Conservation (phyloP, 2,329 filamentous ascomycete species). For the Sporothrix luriei region DNA sequence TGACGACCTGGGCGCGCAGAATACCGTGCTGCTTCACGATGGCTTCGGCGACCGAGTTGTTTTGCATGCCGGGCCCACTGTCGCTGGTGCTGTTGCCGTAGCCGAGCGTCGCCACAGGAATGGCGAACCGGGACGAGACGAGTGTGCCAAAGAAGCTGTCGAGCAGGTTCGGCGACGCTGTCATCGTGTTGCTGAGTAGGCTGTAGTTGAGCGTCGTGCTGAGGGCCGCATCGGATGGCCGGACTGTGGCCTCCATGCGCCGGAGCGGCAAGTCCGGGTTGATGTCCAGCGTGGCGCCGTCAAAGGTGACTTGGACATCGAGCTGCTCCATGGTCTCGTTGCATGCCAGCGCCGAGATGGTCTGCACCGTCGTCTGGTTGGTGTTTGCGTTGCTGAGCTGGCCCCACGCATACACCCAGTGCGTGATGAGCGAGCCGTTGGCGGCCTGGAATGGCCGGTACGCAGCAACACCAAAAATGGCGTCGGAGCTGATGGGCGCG, state of each 20-base stretch:
- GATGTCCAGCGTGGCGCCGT: slow-evolving; percentile 37
- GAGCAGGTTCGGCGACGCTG: slow-evolving; percentile 40
- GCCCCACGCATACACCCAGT: slow-evolving; percentile 46
- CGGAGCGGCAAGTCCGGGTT: slow-evolving; percentile 40
- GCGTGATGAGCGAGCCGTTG: slow-evolving; percentile 30
- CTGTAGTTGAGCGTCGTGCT: slow-evolving; percentile 40
- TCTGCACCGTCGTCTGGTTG: slow-evolving; percentile 39
- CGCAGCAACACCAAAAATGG: slow-evolving; percentile 38
- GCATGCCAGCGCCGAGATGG: slow-evolving; percentile 44
- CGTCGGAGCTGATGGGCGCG: slow-evolving; percentile 29
- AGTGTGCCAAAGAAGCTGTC: slow-evolving; percentile 46
- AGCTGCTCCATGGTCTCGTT: slow-evolving; percentile 43
- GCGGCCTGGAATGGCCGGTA: slow-evolving; percentile 37
- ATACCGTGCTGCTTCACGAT: slow-evolving; percentile 46
- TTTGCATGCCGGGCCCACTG: slow-evolving; percentile 11
- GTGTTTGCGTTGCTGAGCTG: slow-evolving; percentile 38
- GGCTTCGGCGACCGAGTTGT: slow-evolving; percentile 40
- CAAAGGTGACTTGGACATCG: slow-evolving; percentile 35
- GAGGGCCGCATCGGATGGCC: slow-evolving; percentile 37
- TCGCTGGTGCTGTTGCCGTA: background rate
- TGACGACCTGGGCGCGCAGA: slow-evolving; percentile 45
- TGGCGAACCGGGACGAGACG: slow-evolving; percentile 43
- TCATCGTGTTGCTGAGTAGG: slow-evolving; percentile 38
- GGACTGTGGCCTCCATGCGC: slow-evolving; percentile 37
- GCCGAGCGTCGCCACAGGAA: slow-evolving; percentile 39